Evolutionary conservation across 1,284 basidiomycete genomes (phyloP), one percentile per base, ranked within the genome.

Genomic region (Ganoderma lucidum): DNA sequence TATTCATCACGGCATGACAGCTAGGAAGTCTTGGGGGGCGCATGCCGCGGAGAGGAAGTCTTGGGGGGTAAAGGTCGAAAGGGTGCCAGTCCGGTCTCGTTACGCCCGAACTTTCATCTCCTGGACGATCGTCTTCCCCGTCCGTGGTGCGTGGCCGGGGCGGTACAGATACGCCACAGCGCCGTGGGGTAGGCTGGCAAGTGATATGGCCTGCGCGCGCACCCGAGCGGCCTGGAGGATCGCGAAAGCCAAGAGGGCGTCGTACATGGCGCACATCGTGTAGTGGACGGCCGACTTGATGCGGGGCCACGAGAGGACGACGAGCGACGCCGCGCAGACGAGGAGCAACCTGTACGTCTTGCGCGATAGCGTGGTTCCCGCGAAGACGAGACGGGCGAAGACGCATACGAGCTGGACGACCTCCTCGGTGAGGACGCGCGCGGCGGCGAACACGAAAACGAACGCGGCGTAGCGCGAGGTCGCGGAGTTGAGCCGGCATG

Each of bases 341-440:
- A 39, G n/a, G 9, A 62, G 30, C 23, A 32, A 17, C 12, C 23
- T 28, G 17, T 42, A 62, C 42, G 41, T 42, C 41, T 19, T 62
- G 28, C 42, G n/a, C 8, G 61, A 42, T 10, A 45, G 30, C 6
- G 53, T 56, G 15, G 53, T 32, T 6, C 28, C 42, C 14, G 30
- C 61, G 42, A 62, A 62, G n/a, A 42, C n/a, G 23, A 42, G 28
- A 6, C 39, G 41, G 12, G 28, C 61, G 61, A 62, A 62, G 61
- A 23, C 23, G 42, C 39, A 45, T 30, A 35, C 15, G 30, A 56
- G 30, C 9, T 35, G 53, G 53, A 56, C 53, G 41, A 45, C 30
- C 61, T 62, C 61, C 23, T 32, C 9, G 42, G 17, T 28, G 42
- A 62, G 61, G 42, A 30, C 42, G 41, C 28, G n/a, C 1, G 23